Evolutionary conservation across 805 yeast species (phyloP), one percentile per base, ranked within the genome.

Genomic region (Pichia insulana): DNA sequence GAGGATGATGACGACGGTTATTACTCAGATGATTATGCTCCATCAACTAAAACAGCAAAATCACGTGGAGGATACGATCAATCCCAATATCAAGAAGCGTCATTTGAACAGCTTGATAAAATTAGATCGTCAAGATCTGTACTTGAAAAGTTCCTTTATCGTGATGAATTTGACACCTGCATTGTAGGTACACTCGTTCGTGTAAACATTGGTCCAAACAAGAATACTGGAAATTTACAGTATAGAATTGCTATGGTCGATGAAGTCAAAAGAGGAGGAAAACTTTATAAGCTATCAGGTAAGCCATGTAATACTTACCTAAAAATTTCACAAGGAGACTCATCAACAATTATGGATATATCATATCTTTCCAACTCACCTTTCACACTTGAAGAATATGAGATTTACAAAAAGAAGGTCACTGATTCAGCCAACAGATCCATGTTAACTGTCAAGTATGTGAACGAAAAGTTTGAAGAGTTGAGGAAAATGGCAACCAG

Each of bases 191-290:
- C 94, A 39, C 86, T 71, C 58, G 95, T 89, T 30, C 75, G 89
- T 50, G 79, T 92, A 42, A 88, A 86, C 58, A 74, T 92, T 43
- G 96, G 96, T 9, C 56, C 67, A 34, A 82, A 80, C 53, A 71
- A 71, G 43, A 71, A 77, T 36, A 74, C 79, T 11, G 76, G 81
- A 26, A 67, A 69, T 54, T 73, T 81, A 10, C 74, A 76, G 41
- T 90, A 92, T 63, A 73, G 97, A 53, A 73, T 90, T 76, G 95
- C 90, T 38, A 81, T 76, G 56, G 78, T 92, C 35, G 83, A 80
- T 50, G 81, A 75, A 42, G 74, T 83, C 8, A 55, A 48, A 36
- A 48, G 57, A 34, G 59, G 59, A 9, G 65, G 63, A 7, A 67
- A 63, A 43, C 63, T 67, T 10, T 75, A 75, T 52, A 59, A 58